phyloP scores from a whole-genome alignment of 805 yeast genomes.

The Tetrapisispora taiwanensis region DNA sequence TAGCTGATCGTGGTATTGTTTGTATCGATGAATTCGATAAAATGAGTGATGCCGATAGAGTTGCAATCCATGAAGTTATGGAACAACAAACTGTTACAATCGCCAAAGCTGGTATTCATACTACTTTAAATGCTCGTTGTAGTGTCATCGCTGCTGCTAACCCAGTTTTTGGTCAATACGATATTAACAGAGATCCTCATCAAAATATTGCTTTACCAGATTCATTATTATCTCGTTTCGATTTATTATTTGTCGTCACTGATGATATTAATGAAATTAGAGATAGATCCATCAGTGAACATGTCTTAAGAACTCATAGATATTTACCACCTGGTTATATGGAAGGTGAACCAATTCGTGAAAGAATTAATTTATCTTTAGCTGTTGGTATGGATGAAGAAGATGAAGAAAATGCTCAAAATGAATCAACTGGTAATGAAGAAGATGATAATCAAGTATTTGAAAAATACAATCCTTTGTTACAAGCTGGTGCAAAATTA shows the following conservation, averaged over 20 bases:
- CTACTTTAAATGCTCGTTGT: constrained; percentile 92
- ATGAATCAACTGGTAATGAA: constrained; percentile 28
- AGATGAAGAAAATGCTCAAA: constrained; percentile 37
- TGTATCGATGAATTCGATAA: constrained; percentile 99
- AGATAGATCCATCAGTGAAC: constrained; percentile 86
- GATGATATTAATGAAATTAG: constrained; percentile 82
- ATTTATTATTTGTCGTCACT: constrained; percentile 86
- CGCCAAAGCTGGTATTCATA: constrained; percentile 96
- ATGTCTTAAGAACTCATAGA: constrained; percentile 88
- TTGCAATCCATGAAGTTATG: constrained; percentile 98
- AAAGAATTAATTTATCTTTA: constrained; percentile 54
- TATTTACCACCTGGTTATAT: constrained; percentile 76
- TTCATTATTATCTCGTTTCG: constrained; percentile 92
- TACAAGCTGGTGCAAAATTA: constrained; percentile 67
- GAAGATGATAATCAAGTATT: constrained; percentile 53
- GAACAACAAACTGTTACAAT: constrained; percentile 98
- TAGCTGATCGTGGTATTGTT: constrained; percentile 94
- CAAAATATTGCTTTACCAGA: constrained; percentile 95
- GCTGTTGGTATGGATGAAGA: constrained; percentile 67
- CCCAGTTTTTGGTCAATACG: constrained; percentile 95
- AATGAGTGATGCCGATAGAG: constrained; percentile 94
- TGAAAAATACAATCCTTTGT: constrained; percentile 70
- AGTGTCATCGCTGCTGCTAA: constrained; percentile 97
- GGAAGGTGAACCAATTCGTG: constrained; percentile 92
- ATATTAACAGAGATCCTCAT: constrained; percentile 91